Base-by-base conservation (phyloP, 2,329 filamentous ascomycete species). In the Rutstroemia sp. region DNA sequence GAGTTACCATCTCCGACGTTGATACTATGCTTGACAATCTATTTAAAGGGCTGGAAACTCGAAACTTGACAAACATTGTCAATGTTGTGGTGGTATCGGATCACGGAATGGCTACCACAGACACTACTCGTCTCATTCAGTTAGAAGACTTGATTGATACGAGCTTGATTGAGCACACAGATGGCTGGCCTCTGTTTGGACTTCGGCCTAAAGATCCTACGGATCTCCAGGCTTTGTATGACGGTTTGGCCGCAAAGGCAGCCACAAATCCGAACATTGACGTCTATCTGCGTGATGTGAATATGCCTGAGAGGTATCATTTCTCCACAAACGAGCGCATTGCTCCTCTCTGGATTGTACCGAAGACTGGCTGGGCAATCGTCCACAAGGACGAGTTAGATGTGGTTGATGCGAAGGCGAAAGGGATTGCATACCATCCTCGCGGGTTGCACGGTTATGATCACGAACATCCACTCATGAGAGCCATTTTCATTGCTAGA, bases 61-160 rank as follows among this genome's bases (percentile, higher is more conserved):
- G 94, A 49, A 96, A 97, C 69, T 74, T 99, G 51, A 96, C 91
- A 0, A 70, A 86, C 19, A 88, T 99, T 59, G 90, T 97, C 68
- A 99, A 99, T 63, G 80, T 99, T 7, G 85, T 99, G 37, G 80
- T 99, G n/a, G 92, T 99, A 2, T 96, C 91, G 0, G 94, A 99
- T 69, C 94, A 99, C 69, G 94, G 94, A 51, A 99, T 99, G 94
- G 94, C 94, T 1, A 95, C 91, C 0, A 97, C 94, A 0, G 88
- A 92, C 58, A 82, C 81, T 0, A 78, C 84, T 18, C 82, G 94
- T 10, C 76, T 97, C 47, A 80, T 97, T 25, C 94, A 97, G 71
- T 77, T 97, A 2, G 94, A 99, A 61, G 90, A 96, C 67, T 73
- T 97, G 4, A 78, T 97, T 48, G 90, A 96, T 69, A 78, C 87